A percentile compares a stretch with the other conserved stretches of the same genome.
phyloP scores from a whole-genome alignment of 768 basidiomycete genomes.

The Lentinula boryana region DNA sequence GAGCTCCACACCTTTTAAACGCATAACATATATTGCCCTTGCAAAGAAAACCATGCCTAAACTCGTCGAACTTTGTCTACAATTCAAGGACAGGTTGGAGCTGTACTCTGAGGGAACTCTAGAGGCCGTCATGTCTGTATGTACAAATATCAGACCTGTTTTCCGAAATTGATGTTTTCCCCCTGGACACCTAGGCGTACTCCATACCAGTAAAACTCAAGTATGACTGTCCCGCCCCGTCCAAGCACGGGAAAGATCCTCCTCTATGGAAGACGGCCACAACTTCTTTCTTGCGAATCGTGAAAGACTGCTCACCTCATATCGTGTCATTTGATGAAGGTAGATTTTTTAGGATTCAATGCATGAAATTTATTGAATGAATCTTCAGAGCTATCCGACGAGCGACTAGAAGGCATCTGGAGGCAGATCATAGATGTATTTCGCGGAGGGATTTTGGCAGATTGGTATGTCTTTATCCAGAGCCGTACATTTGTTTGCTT shows the following conservation, averaged over 20 bases:
- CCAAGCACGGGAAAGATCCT: constrained; percentile 78
- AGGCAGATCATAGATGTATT: constrained; percentile 77
- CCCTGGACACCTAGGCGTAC: constrained; percentile 53
- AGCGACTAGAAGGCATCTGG: constrained; percentile 80
- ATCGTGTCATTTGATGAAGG: constrained; percentile 47
- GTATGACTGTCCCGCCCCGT: constrained; percentile 89
- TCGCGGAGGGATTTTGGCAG: constrained; percentile 74
- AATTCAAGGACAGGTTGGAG: constrained; percentile 51
- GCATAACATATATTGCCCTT: constrained; percentile 87
- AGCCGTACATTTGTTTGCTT: neutral
- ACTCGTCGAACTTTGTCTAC: constrained; percentile 70
- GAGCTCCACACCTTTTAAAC: constrained; percentile 43
- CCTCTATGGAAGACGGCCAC: constrained; percentile 98
- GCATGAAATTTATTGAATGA: neutral
- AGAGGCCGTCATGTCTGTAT: constrained; percentile 74
- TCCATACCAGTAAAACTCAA: constrained; percentile 90
- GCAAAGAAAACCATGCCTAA: constrained; percentile 84
- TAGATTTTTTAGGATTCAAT: constrained; percentile 18
- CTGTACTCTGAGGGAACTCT: constrained; percentile 81
- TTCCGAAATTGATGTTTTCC: neutral
- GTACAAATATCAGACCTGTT: constrained; percentile 15
- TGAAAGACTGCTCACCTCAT: constrained; percentile 56
- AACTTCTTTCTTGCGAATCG: constrained; percentile 64
- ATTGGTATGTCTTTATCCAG: constrained; percentile 53
- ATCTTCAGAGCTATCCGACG: constrained; percentile 46